Evolutionary conservation across 75 land plant genomes (phyloP), one percentile per base, ranked within the genome.

Genomic region (Picea sitchensis): DNA sequence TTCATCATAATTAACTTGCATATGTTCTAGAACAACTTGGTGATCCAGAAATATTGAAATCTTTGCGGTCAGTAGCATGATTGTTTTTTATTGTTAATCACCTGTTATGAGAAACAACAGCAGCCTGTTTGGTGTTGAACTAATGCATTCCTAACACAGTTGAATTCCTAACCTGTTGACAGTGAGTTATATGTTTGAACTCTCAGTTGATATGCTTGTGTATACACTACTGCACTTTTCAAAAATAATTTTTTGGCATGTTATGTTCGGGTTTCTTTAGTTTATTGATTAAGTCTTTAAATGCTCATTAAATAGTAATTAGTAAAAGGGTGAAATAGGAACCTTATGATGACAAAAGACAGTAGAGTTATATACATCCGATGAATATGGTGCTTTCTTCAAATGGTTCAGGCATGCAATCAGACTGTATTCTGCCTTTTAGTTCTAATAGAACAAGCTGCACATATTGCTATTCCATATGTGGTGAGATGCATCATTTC

Each of bases 221-320:
- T 51, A n/a, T n/a, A 51, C 56, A 9, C 0, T 2, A 44, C 54
- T 71, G 54, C 26, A 71, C 74, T 71, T 71, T 41, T 38, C 23
- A 71, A 3, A 15, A 71, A 15, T 71, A 8, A 71, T 44, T 8
- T 38, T 71, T 9, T 71, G 74, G 51, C 56, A 71, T 71, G 21
- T 44, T 71, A 71, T 71, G 74, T 44, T n/a, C 5, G n/a, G 74
- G 54, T 71, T 71, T 41, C 21, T 44, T 41, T 71, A 67, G 32
- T 71, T n/a, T 71, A 20, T 44, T 38, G 21, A 71, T 71, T 21
- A 68, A 44, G 44, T 71, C 47, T 17, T 3, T 2, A 3, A 71
- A 71, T 7, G 18, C 20, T 71, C 2, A 8, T 20, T 20, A 44
- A 41, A 8, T 71, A 71, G 20, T 15, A 32, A 34, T 15, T 32